phyloP scores from a whole-genome alignment of 176 grass and related monocot genomes.

The Rhynchospora pubera region DNA sequence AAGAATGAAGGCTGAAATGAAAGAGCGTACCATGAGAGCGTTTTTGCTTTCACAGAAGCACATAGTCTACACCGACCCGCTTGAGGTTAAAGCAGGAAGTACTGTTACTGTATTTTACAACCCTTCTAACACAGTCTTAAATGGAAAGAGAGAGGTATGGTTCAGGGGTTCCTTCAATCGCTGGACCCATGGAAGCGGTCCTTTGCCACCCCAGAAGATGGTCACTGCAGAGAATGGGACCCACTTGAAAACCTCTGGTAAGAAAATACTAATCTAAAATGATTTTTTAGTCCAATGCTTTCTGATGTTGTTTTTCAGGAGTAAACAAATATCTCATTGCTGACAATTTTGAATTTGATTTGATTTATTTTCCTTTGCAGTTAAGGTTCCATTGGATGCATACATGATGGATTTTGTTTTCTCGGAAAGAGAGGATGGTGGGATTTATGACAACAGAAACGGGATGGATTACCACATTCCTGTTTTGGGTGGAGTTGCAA shows the following conservation, averaged over 20 bases:
- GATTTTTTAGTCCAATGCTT: neutral
- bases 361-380: constrained; percentile 36
- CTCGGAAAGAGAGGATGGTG: constrained; percentile 83
- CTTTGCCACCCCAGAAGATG: constrained; percentile 79
- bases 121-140: constrained; percentile 81
- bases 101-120: constrained; percentile 75
- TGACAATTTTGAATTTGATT: neutral
- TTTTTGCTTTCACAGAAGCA: constrained; percentile 96
- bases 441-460: constrained; percentile 82
- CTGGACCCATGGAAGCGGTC: constrained; percentile 65
- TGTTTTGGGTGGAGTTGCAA: constrained; percentile 49
- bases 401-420: constrained; percentile 99
- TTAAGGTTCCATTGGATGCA: constrained; percentile 81
- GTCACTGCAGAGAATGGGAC: constrained; percentile 46
- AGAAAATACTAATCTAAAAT: constrained; percentile 6
- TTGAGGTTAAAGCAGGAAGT: constrained; percentile 70
- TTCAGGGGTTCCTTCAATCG: constrained; percentile 88
- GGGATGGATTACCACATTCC: constrained; percentile 91
- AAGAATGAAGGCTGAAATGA: constrained; percentile 68
- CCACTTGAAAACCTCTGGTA: constrained; percentile 74
- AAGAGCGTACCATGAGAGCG: constrained; percentile 65
- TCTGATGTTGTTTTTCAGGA: neutral
- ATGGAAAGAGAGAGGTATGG: constrained; percentile 80
- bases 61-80: constrained; percentile 85
- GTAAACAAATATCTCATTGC: neutral